Percentiles rank a stretch among this genome's conserved stretches.
These are phyloP conservation scores for Ceratocystis cacaofunesta DNA, from an alignment of 2,329 filamentous ascomycete species.

Conservation along the genomic window DNA sequence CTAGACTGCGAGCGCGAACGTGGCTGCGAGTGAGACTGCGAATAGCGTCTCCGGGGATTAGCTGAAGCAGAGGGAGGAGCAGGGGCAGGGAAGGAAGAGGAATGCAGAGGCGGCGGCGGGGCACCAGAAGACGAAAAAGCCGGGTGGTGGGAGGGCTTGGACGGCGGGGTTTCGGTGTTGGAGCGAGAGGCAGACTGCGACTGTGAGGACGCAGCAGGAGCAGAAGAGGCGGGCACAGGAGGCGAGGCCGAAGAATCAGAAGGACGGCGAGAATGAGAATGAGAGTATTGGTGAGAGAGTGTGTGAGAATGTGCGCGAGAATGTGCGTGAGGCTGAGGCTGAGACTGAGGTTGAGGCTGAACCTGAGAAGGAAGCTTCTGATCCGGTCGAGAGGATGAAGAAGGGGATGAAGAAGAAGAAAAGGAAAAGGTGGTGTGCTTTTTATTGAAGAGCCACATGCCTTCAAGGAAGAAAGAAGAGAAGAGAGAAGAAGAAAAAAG, in stretches of 20 bases:
- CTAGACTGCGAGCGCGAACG: conserved; percentile 1
- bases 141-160: background rate
- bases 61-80: conserved; percentile 8
- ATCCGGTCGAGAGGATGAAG: conserved; percentile 10
- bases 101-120: conserved; percentile 6
- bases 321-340: conserved; percentile 1
- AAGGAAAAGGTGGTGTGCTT: conserved; percentile 15
- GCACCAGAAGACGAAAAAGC: background rate
- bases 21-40: conserved; percentile 4
- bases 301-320: background rate
- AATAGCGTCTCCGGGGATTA: conserved; percentile 9
- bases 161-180: background rate
- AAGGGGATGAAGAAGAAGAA: conserved; percentile 10
- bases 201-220: background rate
- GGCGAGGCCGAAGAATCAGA: background rate
- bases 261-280: background rate
- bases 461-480: conserved; percentile 17
- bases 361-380: background rate
- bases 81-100: background rate
- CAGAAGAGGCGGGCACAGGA: background rate
- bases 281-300: background rate
- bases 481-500: conserved; percentile 13
- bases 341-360: background rate
- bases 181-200: background rate
- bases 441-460: conserved; percentile 17